A percentile compares a stretch with the other conserved stretches of the same genome.
Conservation (phyloP, 768 basidiomycete species). For the Tubosaeta sp. region DNA sequence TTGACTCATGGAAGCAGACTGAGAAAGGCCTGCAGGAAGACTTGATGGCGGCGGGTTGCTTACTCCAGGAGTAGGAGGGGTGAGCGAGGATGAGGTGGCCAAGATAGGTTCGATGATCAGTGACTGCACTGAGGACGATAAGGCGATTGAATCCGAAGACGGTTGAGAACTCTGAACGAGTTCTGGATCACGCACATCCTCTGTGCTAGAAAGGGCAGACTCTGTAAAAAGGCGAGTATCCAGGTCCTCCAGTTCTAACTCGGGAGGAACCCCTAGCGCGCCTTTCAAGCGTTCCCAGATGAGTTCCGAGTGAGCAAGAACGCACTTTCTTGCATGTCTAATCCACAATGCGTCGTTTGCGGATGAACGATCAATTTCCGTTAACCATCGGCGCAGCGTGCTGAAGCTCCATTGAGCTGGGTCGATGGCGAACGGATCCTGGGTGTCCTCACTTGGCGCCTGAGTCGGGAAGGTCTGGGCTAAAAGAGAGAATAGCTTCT, state of each 20-base stretch:
- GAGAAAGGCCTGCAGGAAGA: slow-evolving; percentile 31
- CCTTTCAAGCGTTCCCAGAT: slow-evolving; percentile 91
- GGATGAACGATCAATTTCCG: slow-evolving; percentile 53
- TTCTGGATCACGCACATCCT: background rate
- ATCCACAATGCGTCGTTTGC: slow-evolving; percentile 74
- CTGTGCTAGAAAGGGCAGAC: background rate
- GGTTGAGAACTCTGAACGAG: background rate
- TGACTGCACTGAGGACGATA: slow-evolving; percentile 12
- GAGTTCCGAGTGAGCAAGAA: slow-evolving; percentile 73
- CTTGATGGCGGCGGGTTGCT: slow-evolving; percentile 38
- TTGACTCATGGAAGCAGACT: slow-evolving; percentile 22
- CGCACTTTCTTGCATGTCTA: slow-evolving; percentile 64
- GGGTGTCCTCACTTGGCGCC: slow-evolving; percentile 24
- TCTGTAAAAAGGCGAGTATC: background rate
- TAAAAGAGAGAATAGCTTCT: slow-evolving; percentile 68
- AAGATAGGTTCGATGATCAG: slow-evolving; percentile 54
- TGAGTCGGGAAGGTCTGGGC: slow-evolving; percentile 59
- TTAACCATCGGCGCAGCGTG: slow-evolving; percentile 69
- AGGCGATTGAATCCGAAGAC: slow-evolving; percentile 1
- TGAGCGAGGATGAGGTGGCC: slow-evolving; percentile 28
- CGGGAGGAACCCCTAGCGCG: slow-evolving; percentile 82
- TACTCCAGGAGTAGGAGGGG: slow-evolving; percentile 14
- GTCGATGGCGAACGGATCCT: slow-evolving; percentile 43
- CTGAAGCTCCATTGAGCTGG: slow-evolving; percentile 67
- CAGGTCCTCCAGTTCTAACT: slow-evolving; percentile 63